Percentiles rank a stretch among this genome's conserved stretches.
phyloP scores from a whole-genome alignment of 345 rosid genomes.

The Mangifera indica region DNA sequence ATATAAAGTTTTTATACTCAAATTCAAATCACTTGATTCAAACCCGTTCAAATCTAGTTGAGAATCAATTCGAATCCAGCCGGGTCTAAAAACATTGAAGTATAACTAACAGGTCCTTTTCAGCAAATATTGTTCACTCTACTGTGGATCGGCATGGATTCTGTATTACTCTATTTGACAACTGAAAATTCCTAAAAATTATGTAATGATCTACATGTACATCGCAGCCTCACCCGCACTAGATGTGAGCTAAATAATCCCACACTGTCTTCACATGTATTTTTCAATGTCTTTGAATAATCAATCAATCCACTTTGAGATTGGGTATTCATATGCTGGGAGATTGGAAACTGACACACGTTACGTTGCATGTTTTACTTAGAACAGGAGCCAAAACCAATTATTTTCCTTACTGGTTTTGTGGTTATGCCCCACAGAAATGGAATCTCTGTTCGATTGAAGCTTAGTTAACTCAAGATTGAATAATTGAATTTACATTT shows the following conservation, averaged over 20 bases:
- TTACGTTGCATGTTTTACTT: constrained; percentile 2
- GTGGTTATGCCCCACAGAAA: not conserved
- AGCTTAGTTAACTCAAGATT: too few species aligned
- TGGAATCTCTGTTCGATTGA: too few species aligned
- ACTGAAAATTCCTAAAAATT: too few species aligned
- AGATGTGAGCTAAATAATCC: too few species aligned
- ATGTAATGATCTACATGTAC: too few species aligned
- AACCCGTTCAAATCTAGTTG: too few species aligned
- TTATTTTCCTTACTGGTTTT: constrained; percentile 6
- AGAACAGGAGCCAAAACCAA: constrained; percentile 14
- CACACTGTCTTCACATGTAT: too few species aligned
- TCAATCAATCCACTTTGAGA: constrained; percentile 16
- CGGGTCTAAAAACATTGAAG: too few species aligned
- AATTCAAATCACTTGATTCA: too few species aligned
- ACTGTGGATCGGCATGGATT: constrained; percentile 14
- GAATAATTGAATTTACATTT: too few species aligned
- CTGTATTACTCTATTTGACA: not conserved
- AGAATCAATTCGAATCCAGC: too few species aligned
- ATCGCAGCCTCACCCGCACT: not conserved
- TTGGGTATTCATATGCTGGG: not conserved
- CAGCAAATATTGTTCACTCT: constrained; percentile 9
- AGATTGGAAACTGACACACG: constrained; percentile 5
- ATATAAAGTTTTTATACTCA: too few species aligned
- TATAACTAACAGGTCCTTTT: constrained; percentile 16
- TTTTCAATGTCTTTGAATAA: not conserved